Conservation (phyloP, 2,329 filamentous ascomycete species). For the Pseudogymnoascus sp. region DNA sequence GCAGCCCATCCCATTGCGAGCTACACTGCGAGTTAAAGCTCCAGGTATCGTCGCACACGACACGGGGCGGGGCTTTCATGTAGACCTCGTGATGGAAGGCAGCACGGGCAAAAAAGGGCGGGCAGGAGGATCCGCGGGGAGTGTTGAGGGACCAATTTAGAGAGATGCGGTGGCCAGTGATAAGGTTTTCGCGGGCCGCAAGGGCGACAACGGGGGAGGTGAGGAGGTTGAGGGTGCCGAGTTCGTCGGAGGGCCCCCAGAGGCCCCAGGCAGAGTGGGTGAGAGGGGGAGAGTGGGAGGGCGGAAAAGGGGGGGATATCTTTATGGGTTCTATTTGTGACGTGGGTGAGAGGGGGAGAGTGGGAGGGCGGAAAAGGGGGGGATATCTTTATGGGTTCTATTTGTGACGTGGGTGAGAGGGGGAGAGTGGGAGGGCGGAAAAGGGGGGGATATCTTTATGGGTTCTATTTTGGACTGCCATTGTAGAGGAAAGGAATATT, state of each 20-base stretch:
- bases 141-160: conserved; percentile 54
- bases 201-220: conserved; percentile 27
- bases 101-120: conserved; percentile 45
- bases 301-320: no score
- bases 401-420: conserved; percentile 38
- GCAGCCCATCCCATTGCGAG: conserved; percentile 48
- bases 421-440: conserved; percentile 40
- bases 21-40: conserved; percentile 50
- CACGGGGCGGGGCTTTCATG: conserved; percentile 42
- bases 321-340: no score
- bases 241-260: conserved; percentile 46
- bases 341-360: no score
- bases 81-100: conserved; percentile 45
- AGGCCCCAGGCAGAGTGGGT: conserved; percentile 41
- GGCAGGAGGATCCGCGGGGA: conserved; percentile 35
- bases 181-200: not conserved
- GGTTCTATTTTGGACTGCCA: conserved; percentile 19
- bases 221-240: conserved; percentile 55
- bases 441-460: conserved; percentile 40
- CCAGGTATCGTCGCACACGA: conserved; percentile 55
- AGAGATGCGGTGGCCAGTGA: conserved; percentile 37
- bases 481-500: not conserved
- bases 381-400: no score
- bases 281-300: no score
- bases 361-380: no score